A percentile compares a stretch with the other conserved stretches of the same genome.
Conservation (phyloP, 2,329 filamentous ascomycete species). For the Colletotrichum chrysophilum region DNA sequence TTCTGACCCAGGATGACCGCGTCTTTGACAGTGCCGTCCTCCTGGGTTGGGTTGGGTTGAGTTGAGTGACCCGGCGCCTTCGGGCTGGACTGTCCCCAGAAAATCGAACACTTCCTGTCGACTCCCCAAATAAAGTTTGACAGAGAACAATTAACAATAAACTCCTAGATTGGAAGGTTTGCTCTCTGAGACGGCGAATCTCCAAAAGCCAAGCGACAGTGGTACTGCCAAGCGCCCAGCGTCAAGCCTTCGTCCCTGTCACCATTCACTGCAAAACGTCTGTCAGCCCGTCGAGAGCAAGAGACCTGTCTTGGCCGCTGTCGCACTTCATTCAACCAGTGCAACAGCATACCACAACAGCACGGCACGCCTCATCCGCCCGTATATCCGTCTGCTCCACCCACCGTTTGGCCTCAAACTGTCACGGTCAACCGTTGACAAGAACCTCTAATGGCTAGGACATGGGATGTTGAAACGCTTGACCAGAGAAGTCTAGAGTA, state of each 20-base stretch:
- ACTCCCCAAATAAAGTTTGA: constrained; percentile 4
- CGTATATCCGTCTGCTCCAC: not conserved
- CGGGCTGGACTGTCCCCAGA: not conserved
- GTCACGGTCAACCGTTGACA: not conserved
- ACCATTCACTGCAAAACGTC: not conserved
- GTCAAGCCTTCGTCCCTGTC: constrained; percentile 1
- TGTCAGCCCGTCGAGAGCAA: not conserved
- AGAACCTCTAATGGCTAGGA: not conserved
- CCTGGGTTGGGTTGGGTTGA: not conserved
- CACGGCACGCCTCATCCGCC: not conserved
- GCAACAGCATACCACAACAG: not conserved
- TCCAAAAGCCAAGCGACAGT: not conserved
- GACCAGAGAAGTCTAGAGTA: not conserved
- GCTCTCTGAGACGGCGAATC: constrained; percentile 6
- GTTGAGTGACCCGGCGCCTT: not conserved
- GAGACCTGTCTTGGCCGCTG: not conserved
- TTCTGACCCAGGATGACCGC: not conserved
- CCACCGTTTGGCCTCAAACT: not conserved
- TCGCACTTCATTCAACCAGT: not conserved
- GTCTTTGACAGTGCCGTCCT: not conserved
- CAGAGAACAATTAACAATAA: not conserved
- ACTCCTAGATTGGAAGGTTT: not conserved
- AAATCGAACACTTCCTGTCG: not conserved
- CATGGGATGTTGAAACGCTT: not conserved
- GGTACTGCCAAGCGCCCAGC: not conserved